A percentile compares a stretch with the other conserved stretches of the same genome.
Evolutionary conservation across 345 rosid species (phyloP).

Genomic region (Populus alba): DNA sequence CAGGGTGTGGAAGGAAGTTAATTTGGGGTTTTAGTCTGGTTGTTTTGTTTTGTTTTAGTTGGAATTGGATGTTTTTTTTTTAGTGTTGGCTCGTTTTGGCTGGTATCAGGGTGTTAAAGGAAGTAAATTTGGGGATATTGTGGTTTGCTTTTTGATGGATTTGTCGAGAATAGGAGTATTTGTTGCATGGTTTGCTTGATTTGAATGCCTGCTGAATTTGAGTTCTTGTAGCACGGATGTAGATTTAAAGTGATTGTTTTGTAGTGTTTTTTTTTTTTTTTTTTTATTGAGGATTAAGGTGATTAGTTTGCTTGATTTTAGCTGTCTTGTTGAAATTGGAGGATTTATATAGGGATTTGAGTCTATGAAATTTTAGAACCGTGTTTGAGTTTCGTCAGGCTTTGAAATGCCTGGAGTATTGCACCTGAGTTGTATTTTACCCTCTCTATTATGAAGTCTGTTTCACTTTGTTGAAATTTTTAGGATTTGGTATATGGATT

Average conservation of each 20-base stretch:
- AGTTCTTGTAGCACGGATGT: neutral
- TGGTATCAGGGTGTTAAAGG: neutral
- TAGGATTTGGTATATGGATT: neutral
- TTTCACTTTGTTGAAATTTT: constrained; percentile 11
- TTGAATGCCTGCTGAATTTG: neutral
- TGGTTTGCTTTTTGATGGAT: neutral
- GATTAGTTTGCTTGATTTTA: neutral
- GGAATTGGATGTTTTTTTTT: neutral
- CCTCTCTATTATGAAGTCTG: neutral
- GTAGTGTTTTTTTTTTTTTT: neutral
- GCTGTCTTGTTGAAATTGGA: neutral
- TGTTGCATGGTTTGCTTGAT: neutral
- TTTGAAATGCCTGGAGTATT: neutral
- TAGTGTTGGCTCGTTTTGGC: neutral
- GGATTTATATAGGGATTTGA: neutral
- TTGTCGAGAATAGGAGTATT: neutral
- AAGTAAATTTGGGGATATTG: neutral
- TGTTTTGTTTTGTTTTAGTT: neutral
- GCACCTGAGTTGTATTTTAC: neutral
- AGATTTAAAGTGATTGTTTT: neutral
- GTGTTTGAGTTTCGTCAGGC: neutral
- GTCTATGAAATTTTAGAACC: neutral
- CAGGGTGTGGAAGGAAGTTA: neutral
- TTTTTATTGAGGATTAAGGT: neutral
- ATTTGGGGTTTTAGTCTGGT: neutral